A percentile compares a stretch with the other conserved stretches of the same genome.
Evolutionary conservation across 192 early-diverging fungal species (phyloP).

Genomic region (Backusella macrospora): DNA sequence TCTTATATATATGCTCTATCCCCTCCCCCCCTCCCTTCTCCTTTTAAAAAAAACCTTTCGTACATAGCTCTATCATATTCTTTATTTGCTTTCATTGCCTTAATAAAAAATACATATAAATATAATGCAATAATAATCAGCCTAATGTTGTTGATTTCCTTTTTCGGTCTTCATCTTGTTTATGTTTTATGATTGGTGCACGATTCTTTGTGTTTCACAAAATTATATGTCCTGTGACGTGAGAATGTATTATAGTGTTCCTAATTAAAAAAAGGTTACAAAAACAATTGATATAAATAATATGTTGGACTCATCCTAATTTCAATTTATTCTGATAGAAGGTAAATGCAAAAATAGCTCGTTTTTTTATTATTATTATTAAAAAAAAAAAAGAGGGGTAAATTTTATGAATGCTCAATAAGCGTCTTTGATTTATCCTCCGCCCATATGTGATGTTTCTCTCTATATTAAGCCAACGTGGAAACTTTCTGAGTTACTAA

Average conservation of each 20-base stretch:
- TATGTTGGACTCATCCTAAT: neutral
- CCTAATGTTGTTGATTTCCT: constrained; percentile 8
- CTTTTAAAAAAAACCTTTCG: constrained; percentile 8
- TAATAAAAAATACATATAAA: constrained; percentile 1
- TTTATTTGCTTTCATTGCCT: constrained; percentile 16
- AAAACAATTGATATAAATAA: constrained; percentile 9
- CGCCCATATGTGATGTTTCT: constrained; percentile 7
- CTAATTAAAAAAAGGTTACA: constrained; percentile 15
- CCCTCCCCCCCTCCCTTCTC: neutral
- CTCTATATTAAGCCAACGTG: neutral
- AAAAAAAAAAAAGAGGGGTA: neutral
- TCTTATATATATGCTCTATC: constrained; percentile 16
- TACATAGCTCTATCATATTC: neutral
- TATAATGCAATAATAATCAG: constrained; percentile 5
- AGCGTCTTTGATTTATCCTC: neutral
- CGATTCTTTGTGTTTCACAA: neutral
- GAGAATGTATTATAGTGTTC: constrained; percentile 17
- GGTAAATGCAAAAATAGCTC: neutral
- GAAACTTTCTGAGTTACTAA: constrained; percentile 12
- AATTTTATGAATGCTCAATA: neutral
- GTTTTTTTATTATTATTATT: neutral
- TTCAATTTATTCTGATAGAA: constrained; percentile 7
- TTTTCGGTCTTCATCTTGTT: constrained; percentile 14
- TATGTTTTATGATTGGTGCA: constrained; percentile 6
- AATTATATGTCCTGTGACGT: constrained; percentile 10